A percentile compares a stretch with the other conserved stretches of the same genome.
These are phyloP conservation scores for Gilbertella persicaria DNA, from an alignment of 371 early-diverging fungal species.

Conservation along the genomic window DNA sequence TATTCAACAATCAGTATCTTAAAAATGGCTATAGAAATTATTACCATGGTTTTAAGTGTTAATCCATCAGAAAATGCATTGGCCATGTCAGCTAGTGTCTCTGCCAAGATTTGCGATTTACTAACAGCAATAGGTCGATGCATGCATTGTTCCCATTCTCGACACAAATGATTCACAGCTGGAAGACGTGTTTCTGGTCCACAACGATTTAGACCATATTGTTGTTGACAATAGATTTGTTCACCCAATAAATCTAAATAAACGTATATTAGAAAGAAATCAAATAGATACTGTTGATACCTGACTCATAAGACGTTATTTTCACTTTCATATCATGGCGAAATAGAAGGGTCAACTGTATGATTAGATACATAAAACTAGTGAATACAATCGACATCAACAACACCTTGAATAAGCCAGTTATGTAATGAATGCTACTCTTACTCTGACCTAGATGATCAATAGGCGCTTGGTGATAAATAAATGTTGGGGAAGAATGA, in stretches of 20 bases:
- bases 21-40: no score
- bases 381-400: not conserved
- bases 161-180: constrained; percentile 11
- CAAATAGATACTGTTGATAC: not conserved
- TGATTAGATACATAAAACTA: constrained; percentile 1
- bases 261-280: not conserved
- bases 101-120: constrained; percentile 20
- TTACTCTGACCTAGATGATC: constrained; percentile 9
- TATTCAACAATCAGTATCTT: no score
- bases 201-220: constrained; percentile 21
- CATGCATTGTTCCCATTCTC: constrained; percentile 20
- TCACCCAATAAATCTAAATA: constrained; percentile 8
- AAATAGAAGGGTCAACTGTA: not conserved
- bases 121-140: constrained; percentile 6
- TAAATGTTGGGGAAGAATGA: constrained; percentile 1
- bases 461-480: constrained; percentile 11
- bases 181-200: constrained; percentile 11
- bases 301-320: constrained; percentile 20
- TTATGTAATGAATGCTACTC: constrained; percentile 7
- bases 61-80: constrained; percentile 19
- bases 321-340: constrained; percentile 15
- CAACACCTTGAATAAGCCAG: constrained; percentile 12
- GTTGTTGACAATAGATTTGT: constrained; percentile 17
- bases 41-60: constrained; percentile 17
- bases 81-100: constrained; percentile 15